Evolutionary conservation across 345 rosid genomes (phyloP).

Genomic region (Lagerstroemia speciosa): DNA sequence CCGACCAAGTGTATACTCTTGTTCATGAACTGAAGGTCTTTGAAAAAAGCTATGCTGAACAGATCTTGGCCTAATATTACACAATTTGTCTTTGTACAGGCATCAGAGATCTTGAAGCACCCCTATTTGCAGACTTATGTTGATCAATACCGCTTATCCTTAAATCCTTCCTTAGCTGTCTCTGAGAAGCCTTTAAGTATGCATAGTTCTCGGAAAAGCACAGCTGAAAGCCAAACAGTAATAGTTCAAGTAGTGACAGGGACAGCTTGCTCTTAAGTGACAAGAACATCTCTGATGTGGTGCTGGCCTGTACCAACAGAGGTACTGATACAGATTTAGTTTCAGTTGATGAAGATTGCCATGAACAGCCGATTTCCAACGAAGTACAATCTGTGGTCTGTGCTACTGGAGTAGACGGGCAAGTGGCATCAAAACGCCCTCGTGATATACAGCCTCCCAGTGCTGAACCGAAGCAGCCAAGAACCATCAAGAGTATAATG

Average conservation of each 20-base stretch:
- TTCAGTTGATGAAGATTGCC: constrained; percentile 53
- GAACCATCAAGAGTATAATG: constrained; percentile 75
- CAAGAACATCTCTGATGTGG: constrained; percentile 24
- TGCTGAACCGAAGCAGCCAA: constrained; percentile 64
- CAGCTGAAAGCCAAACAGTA: constrained; percentile 94
- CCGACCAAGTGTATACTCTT: constrained; percentile 74
- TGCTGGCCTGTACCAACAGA: constrained; percentile 40
- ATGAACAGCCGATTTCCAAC: constrained; percentile 32
- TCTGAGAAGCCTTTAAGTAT: constrained; percentile 47
- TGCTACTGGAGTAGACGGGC: constrained; percentile 38
- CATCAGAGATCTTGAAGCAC: constrained; percentile 92
- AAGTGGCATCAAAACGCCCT: constrained; percentile 31
- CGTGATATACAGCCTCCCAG: constrained; percentile 37
- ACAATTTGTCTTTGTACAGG: constrained; percentile 35
- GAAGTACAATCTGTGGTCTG: constrained; percentile 38
- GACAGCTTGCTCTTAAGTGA: constrained; percentile 64
- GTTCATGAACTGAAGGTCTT: constrained; percentile 15
- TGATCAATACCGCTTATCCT: constrained; percentile 61
- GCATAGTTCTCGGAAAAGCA: constrained; percentile 43
- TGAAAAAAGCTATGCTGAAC: background rate
- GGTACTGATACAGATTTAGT: constrained; percentile 41
- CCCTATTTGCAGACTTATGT: constrained; percentile 89
- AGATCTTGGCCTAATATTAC: constrained; percentile 7
- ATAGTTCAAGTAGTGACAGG: constrained; percentile 66
- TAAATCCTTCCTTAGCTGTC: constrained; percentile 29